Percentiles rank a stretch among this genome's conserved stretches.
Conservation (phyloP, 2,329 filamentous ascomycete genomes). For the Fusarium duplospermum region DNA sequence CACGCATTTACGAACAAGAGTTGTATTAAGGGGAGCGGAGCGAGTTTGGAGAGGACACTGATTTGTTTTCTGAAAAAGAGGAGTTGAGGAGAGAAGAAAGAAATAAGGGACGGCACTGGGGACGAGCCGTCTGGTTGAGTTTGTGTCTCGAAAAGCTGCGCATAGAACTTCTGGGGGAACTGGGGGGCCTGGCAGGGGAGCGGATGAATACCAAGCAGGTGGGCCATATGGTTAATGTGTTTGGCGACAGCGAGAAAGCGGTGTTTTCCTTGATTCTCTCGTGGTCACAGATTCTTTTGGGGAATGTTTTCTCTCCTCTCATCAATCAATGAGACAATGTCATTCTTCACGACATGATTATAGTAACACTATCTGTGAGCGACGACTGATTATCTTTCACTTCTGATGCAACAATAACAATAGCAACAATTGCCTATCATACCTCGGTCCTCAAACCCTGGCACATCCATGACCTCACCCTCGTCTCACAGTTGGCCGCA, state of each 20-base stretch:
- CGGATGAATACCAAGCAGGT: slow-evolving; percentile 26
- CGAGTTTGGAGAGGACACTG: slow-evolving; percentile 3
- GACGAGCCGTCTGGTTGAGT: not conserved
- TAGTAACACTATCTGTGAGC: not conserved
- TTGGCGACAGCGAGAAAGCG: slow-evolving; percentile 37
- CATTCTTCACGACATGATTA: slow-evolving; percentile 22
- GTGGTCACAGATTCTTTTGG: slow-evolving; percentile 28
- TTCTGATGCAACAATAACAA: not conserved
- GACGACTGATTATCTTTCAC: not conserved
- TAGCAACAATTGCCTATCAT: not conserved
- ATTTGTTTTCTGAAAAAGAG: not conserved
- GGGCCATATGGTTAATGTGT: slow-evolving; percentile 31
- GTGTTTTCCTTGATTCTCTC: slow-evolving; percentile 31
- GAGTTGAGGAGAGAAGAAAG: slow-evolving; percentile 3
- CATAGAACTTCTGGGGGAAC: slow-evolving; percentile 14
- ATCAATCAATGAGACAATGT: slow-evolving; percentile 35
- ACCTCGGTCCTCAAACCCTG: not conserved
- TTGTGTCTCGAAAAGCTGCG: slow-evolving; percentile 28
- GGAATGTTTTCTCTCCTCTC: slow-evolving; percentile 20
- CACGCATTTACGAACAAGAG: slow-evolving; percentile 36
- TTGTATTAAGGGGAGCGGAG: slow-evolving; percentile 17
- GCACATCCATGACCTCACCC: not conserved
- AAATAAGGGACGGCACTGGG: not conserved
- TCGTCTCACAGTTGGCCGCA: not conserved
- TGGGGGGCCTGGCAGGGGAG: slow-evolving; percentile 9